A percentile compares a stretch with the other conserved stretches of the same genome.
Evolutionary conservation across 2,329 filamentous ascomycete genomes (phyloP).

Genomic region (Arthrobotrys musiformis): DNA sequence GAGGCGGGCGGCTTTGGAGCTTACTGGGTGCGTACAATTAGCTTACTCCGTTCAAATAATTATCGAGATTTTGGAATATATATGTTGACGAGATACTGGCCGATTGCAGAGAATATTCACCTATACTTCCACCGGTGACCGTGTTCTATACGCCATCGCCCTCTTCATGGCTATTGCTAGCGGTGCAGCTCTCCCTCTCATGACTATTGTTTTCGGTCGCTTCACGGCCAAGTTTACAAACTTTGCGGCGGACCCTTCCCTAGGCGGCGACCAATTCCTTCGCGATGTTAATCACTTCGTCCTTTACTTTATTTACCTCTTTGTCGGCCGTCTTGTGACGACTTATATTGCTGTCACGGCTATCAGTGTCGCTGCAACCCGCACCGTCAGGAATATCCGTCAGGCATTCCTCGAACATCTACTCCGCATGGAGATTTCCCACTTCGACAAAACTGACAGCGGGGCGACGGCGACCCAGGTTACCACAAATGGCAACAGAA

Average conservation of each 20-base stretch:
- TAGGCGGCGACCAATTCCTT: constrained; percentile 22
- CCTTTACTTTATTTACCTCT: constrained; percentile 77
- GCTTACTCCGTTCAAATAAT: not conserved
- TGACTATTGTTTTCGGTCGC: constrained; percentile 55
- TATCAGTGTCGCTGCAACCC: constrained; percentile 67
- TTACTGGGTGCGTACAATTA: constrained; percentile 23
- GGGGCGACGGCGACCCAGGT: constrained; percentile 63
- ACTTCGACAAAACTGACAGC: constrained; percentile 70
- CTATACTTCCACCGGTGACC: constrained; percentile 19
- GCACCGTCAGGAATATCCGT: constrained; percentile 67
- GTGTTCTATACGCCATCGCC: constrained; percentile 27
- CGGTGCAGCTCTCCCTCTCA: constrained; percentile 45
- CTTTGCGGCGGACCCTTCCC: constrained; percentile 39
- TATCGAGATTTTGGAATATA: not conserved
- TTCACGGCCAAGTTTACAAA: constrained; percentile 58
- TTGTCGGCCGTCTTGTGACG: constrained; percentile 73
- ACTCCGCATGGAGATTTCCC: constrained; percentile 74
- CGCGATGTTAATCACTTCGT: constrained; percentile 56
- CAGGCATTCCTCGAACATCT: constrained; percentile 73
- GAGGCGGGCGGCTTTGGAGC: constrained; percentile 36
- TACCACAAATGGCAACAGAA: constrained; percentile 71
- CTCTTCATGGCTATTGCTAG: constrained; percentile 39
- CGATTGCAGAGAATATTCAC: constrained; percentile 29
- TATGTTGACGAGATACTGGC: not conserved
- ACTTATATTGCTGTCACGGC: constrained; percentile 71